Percentiles rank a stretch among this genome's conserved stretches.
Conservation (phyloP, 2,329 filamentous ascomycete species). For the Beauveria brongniartii region DNA sequence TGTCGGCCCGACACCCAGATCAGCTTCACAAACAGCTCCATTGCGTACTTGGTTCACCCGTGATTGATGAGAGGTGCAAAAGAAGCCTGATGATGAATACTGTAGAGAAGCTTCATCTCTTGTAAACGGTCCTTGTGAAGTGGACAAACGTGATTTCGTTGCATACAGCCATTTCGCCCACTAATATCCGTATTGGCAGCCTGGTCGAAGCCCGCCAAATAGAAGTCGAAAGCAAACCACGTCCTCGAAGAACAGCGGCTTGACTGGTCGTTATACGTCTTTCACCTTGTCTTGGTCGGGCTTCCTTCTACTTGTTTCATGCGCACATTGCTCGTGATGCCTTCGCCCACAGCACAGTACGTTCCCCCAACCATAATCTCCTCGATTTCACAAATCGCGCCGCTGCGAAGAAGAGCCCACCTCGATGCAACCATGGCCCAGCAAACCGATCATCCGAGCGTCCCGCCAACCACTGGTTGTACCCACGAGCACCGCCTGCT, state of each 20-base stretch:
- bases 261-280: neutral
- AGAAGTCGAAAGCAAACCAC: neutral
- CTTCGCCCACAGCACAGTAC: neutral
- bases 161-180: neutral
- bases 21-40: neutral
- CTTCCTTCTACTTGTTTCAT: neutral
- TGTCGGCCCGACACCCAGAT: constrained; percentile 3
- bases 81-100: neutral
- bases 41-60: neutral
- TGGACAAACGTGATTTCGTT: too few species aligned
- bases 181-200: neutral
- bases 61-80: neutral
- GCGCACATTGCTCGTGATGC: neutral
- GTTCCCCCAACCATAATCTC: neutral
- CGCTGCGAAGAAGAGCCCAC: neutral
- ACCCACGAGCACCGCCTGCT: neutral
- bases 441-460: neutral
- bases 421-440: neutral
- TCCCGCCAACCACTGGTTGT: neutral
- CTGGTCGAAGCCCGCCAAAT: neutral
- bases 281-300: neutral
- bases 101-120: neutral
- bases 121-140: too few species aligned
- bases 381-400: neutral
- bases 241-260: neutral